Conservation (phyloP, 2,329 filamentous ascomycete species). For the Zasmidium angulare region DNA sequence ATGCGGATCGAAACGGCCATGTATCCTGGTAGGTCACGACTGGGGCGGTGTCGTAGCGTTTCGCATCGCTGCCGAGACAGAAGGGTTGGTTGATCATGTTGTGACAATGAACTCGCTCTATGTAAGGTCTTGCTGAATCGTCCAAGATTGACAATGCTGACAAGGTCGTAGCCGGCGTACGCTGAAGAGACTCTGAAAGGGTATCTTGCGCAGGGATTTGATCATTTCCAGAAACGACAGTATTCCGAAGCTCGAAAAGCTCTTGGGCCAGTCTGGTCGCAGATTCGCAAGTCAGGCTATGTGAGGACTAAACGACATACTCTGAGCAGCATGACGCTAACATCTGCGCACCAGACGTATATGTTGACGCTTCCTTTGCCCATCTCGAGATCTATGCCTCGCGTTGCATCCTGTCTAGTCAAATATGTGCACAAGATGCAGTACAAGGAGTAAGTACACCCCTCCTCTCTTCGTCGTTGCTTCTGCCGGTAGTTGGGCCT, state of each 20-base stretch:
- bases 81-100: constrained; percentile 55
- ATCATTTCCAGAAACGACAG: constrained; percentile 9
- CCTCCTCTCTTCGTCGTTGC: not conserved
- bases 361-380: constrained; percentile 22
- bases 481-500: too few species aligned
- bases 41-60: constrained; percentile 52
- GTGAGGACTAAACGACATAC: constrained; percentile 9
- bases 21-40: constrained; percentile 48
- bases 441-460: constrained; percentile 11
- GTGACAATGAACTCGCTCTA: constrained; percentile 55
- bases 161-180: constrained; percentile 9
- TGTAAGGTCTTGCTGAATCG: constrained; percentile 40
- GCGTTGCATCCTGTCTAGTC: constrained; percentile 45
- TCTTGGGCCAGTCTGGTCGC: constrained; percentile 43
- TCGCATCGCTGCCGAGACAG: constrained; percentile 59
- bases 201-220: constrained; percentile 6
- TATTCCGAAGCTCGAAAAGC: constrained; percentile 5
- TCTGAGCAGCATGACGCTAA: not conserved
- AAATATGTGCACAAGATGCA: constrained; percentile 37
- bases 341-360: constrained; percentile 10
- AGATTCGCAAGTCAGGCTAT: constrained; percentile 53
- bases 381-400: constrained; percentile 27
- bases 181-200: constrained; percentile 13
- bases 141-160: not conserved
- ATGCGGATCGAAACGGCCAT: constrained; percentile 23